Base-by-base conservation (phyloP, 306 rosid species). In the Styphnolobium japonicum region DNA sequence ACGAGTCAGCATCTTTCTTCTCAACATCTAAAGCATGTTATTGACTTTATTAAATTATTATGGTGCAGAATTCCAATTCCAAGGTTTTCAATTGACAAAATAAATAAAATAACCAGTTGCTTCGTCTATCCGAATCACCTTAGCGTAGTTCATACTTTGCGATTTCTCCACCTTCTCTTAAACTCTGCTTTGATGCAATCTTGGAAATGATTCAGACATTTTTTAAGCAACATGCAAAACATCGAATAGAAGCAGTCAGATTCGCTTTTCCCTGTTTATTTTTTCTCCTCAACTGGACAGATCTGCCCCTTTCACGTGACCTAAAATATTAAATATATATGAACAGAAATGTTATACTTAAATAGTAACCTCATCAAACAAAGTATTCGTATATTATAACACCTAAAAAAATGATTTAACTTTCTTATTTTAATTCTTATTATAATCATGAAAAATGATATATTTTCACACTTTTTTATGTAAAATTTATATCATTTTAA, bases 141-240 rank as follows among this genome's bases (percentile, higher is more conserved):
- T 48, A 46, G 5, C 10, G 7, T 22, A 21, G 52, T 23, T 56
- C 63, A 71, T 36, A 19, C 36, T 71, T 70, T n/a, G 12, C 11
- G 18, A 27, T 9, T 14, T 49, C 6, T 16, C 11, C 15, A 43
- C 61, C 21, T 45, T 79, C 75, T 40, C 56, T 33, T 37, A 45
- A 27, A 43, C 22, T 18, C 62, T 39, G 22, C 53, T 62, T 6
- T 49, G 25, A 77, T 76, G 55, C 83, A 58, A 76, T 76, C 67
- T 40, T 22, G 85, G 75, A 81, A 86, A 86, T 83, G 82, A 76
- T 65, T 80, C 18, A 18, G 11, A 31, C 27, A 14, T 2, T 10
- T 18, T 65, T n/a, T 5, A 52, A 65, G 39, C 43, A 58, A 63
- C 52, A 51, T 22, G 65, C 69, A 52, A 55, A 14, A 61, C 68